Conservation (phyloP, 371 early-diverging fungal species). For the Quaeritorhiza haematococci region DNA sequence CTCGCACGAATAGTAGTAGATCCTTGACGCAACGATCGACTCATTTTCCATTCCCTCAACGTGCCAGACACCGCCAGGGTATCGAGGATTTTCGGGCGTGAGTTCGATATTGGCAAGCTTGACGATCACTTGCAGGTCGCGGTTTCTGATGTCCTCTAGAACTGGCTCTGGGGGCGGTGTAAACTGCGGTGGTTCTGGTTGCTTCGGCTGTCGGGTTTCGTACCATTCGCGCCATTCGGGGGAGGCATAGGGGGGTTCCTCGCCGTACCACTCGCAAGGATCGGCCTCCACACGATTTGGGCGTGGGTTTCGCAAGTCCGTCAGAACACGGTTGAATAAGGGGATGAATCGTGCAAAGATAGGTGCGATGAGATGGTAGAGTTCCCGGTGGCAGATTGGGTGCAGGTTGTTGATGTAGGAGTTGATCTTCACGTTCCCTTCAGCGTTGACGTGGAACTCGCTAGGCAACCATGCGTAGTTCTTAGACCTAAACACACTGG, state of each 20-base stretch:
- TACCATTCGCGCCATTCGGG: slow-evolving; percentile 4
- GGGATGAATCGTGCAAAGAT: slow-evolving; percentile 39
- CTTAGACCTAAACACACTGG: slow-evolving; percentile 5
- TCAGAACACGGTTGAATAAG: slow-evolving; percentile 34
- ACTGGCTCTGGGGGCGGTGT: slow-evolving; percentile 1
- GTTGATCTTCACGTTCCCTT: slow-evolving; percentile 25
- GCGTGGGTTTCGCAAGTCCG: too few species aligned
- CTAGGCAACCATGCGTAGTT: slow-evolving; percentile 52
- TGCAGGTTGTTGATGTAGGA: slow-evolving; percentile 61
- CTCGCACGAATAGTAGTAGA: slow-evolving; percentile 38
- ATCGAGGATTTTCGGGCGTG: slow-evolving; percentile 52
- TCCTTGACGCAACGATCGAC: slow-evolving; percentile 42
- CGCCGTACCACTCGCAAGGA: slow-evolving; percentile 5
- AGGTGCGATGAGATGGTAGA: slow-evolving; percentile 33
- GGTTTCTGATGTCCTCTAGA: slow-evolving; percentile 20
- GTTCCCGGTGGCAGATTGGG: slow-evolving; percentile 29
- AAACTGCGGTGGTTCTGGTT: not conserved
- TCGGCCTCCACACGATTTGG: not conserved
- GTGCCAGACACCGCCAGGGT: slow-evolving; percentile 58
- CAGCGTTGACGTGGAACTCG: slow-evolving; percentile 41
- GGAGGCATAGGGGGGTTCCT: slow-evolving; percentile 17
- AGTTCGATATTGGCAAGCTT: slow-evolving; percentile 57
- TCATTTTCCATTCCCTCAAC: slow-evolving; percentile 62
- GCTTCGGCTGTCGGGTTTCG: not conserved
- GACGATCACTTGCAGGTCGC: slow-evolving; percentile 58